Base-by-base conservation (phyloP, 768 basidiomycete species). In the Podaxis pistillaris region DNA sequence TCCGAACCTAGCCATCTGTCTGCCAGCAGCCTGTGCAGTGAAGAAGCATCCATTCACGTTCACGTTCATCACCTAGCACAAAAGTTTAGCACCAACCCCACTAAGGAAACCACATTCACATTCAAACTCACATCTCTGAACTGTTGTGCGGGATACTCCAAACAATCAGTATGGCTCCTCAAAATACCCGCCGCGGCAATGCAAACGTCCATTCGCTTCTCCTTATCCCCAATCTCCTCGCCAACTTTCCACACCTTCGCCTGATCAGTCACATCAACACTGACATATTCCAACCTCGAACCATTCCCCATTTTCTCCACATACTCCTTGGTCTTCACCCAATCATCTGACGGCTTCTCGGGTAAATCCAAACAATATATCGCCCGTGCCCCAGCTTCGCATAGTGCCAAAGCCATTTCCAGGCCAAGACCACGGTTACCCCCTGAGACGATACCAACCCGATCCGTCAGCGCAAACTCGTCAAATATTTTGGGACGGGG, bases 161-260 rank as follows among this genome's bases (percentile, higher is more conserved):
- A 71, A 66, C 89, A 90, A 61, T 85, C 84, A 33, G 73, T 85
- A 64, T 88, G 78, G 0, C 76, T 68, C 67, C 81, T 84, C 69
- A 90, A 70, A 58, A 93, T 83, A 22, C 91, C 92, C 46, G 91
- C 91, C 17, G 91, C 90, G 3, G 91, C 91, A 63, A 93, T 72
- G 67, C 89, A 90, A 15, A 88, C 79, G 70, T 94, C 91, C 77
- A 93, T 81, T 66, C 90, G 77, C 17, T 83, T 81, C 64, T 93
- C 91, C 66, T 74, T 78, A 63, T 88, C 80, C 0, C 85, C 89
- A 51, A 93, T 86, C 66, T 79, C 78, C 68, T 82, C 75, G 15
- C 74, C 85, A 56, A 77, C 72, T 50, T 75, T 77, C 87, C 89
- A 90, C 67, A 87, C 70, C 41, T 69, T 66, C 50, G 77, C 72